These are phyloP conservation scores for Aspergillus heteromorphus DNA, from an alignment of 495 filamentous ascomycete species.

Conservation along the genomic window DNA sequence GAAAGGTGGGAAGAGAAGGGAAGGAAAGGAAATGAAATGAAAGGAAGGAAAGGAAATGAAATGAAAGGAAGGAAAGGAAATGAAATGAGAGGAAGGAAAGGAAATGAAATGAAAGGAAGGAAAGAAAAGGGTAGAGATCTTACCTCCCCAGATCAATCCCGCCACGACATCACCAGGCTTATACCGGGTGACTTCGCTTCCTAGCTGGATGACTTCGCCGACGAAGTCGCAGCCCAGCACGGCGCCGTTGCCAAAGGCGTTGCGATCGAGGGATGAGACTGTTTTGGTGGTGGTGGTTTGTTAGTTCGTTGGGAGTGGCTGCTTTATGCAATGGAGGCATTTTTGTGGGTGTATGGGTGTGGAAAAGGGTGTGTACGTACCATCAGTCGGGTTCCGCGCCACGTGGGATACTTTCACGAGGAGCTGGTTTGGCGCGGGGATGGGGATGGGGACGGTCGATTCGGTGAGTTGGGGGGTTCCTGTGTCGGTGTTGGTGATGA, in stretches of 20 bases:
- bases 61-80: too few relatives aligned
- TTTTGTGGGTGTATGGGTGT: not conserved
- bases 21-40: too few relatives aligned
- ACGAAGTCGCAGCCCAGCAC: constrained; percentile 50
- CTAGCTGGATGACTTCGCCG: constrained; percentile 46
- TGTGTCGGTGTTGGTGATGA: too few relatives aligned
- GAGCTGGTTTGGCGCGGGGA: constrained; percentile 11
- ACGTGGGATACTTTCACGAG: constrained; percentile 25
- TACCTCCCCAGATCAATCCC: constrained; percentile 24
- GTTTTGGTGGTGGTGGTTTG: too few relatives aligned
- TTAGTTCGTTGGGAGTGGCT: not conserved
- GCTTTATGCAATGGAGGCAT: too few relatives aligned
- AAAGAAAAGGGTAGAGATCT: not conserved
- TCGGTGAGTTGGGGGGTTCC: not conserved
- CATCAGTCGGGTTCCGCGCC: constrained; percentile 29
- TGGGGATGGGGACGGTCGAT: constrained; percentile 3
- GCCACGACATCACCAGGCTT: constrained; percentile 34
- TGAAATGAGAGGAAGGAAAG: too few relatives aligned
- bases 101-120: not conserved
- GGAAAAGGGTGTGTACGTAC: constrained; percentile 9
- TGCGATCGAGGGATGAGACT: constrained; percentile 24
- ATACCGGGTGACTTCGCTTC: constrained; percentile 35
- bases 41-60: too few relatives aligned
- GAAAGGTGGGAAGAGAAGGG: too few relatives aligned
- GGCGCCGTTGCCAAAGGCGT: constrained; percentile 25